Percentiles rank a stretch among this genome's conserved stretches.
Evolutionary conservation across 371 early-diverging fungal genomes (phyloP).

Genomic region (Mortierella sp.): DNA sequence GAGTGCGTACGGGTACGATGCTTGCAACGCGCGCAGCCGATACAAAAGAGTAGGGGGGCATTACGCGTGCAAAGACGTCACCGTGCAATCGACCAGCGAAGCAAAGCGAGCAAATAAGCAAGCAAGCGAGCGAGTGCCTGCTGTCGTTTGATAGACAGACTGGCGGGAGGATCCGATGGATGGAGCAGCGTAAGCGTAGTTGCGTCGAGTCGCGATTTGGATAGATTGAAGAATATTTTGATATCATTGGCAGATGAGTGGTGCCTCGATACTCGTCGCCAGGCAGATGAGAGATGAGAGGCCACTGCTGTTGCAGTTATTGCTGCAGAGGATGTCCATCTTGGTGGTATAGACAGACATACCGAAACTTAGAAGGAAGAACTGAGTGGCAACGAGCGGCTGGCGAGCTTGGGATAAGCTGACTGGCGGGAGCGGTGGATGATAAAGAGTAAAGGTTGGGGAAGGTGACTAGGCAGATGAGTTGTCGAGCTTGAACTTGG

Average conservation of each 20-base stretch:
- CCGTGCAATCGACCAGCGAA: conserved; percentile 17
- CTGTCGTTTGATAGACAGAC: conserved; percentile 1
- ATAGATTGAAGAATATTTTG: not conserved
- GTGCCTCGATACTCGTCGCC: conserved; percentile 21
- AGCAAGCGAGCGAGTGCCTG: not conserved
- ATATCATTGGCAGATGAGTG: conserved; percentile 10
- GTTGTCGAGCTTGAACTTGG: conserved; percentile 14
- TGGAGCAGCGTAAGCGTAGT: no score
- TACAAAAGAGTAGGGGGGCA: conserved; percentile 8
- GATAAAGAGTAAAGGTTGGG: not conserved
- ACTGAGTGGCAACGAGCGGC: not conserved
- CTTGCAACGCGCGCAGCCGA: not conserved
- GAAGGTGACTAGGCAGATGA: not conserved
- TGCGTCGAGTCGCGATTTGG: no score
- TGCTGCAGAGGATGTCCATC: conserved; percentile 53
- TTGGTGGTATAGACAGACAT: conserved; percentile 54
- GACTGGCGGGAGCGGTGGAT: not conserved
- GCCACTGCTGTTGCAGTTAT: conserved; percentile 13
- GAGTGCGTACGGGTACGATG: conserved; percentile 1
- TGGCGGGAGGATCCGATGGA: conserved; percentile 25
- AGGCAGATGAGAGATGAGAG: conserved; percentile 29
- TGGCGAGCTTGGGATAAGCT: conserved; percentile 1
- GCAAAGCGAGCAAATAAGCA: conserved; percentile 4
- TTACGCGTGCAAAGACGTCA: conserved; percentile 15
- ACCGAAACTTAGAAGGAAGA: conserved; percentile 34